Percentiles rank a stretch among this genome's conserved stretches.
Evolutionary conservation across 75 land plant genomes (phyloP).

Genomic region (Adiantum capillusveneris): DNA sequence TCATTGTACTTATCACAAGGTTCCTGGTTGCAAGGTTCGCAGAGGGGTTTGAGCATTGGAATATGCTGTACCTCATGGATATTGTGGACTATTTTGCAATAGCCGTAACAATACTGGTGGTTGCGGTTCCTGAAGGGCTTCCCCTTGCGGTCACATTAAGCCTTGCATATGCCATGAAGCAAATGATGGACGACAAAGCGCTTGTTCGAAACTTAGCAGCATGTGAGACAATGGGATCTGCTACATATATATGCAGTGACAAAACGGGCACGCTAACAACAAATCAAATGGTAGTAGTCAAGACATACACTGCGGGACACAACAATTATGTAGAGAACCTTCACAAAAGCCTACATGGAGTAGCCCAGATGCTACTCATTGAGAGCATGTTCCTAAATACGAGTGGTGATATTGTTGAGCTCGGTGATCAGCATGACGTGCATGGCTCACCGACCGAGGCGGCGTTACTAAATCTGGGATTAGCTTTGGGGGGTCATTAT

Average conservation of each 20-base stretch:
- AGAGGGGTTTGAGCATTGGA: constrained; percentile 25
- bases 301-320: constrained; percentile 38
- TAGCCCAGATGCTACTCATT: constrained; percentile 34
- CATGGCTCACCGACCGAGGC: constrained; percentile 85
- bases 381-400: constrained; percentile 72
- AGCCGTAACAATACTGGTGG: constrained; percentile 89
- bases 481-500: constrained; percentile 76
- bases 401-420: constrained; percentile 72
- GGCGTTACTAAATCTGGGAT: constrained; percentile 72
- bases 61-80: constrained; percentile 46
- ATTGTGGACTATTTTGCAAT: constrained; percentile 69
- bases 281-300: constrained; percentile 35
- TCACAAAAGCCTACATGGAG: constrained; percentile 25
- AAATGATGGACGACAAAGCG: constrained; percentile 96
- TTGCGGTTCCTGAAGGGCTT: constrained; percentile 94
- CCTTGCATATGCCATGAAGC: constrained; percentile 96
- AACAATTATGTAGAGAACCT: constrained; percentile 12
- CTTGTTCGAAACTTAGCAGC: constrained; percentile 91
- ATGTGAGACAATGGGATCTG: constrained; percentile 98
- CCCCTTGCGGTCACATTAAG: constrained; percentile 93
- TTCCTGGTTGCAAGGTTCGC: constrained; percentile 33
- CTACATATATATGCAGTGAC: constrained; percentile 86
- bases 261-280: constrained; percentile 95
- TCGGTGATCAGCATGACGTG: constrained; percentile 37
- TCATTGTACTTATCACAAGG: constrained; percentile 47